These are phyloP conservation scores for Alternaria burnsii DNA, from an alignment of 2,329 filamentous ascomycete genomes.

Conservation along the genomic window DNA sequence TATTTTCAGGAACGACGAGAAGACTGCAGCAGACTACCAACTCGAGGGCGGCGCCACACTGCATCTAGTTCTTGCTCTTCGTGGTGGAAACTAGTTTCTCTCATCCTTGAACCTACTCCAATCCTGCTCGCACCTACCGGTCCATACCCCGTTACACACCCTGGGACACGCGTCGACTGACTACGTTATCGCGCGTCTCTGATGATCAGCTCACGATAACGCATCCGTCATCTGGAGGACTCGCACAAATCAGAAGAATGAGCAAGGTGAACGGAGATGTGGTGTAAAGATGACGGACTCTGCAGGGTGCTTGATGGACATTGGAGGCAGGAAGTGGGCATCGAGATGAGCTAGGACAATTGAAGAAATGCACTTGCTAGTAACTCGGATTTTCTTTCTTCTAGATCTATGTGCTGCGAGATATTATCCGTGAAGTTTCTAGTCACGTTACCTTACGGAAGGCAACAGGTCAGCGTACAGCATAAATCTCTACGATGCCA, in stretches of 20 bases:
- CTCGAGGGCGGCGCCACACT: slow-evolving; percentile 92
- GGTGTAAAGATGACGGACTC: background rate
- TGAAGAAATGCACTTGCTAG: background rate
- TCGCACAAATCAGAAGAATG: background rate
- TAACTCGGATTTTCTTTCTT: background rate
- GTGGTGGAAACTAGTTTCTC: slow-evolving; percentile 68
- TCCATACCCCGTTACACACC: background rate
- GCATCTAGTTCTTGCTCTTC: slow-evolving; percentile 92
- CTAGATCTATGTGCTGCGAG: background rate
- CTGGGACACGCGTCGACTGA: background rate
- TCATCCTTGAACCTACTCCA: background rate
- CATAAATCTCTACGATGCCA: background rate
- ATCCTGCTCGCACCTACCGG: background rate
- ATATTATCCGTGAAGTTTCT: background rate
- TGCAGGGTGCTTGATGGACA: background rate
- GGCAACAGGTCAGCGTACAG: background rate
- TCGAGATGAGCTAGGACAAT: background rate
- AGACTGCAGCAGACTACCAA: slow-evolving; percentile 87
- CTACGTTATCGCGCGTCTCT: background rate
- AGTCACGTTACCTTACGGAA: background rate
- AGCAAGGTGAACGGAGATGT: background rate
- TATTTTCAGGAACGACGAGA: slow-evolving; percentile 86
- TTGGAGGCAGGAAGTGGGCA: background rate
- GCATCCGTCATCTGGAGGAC: background rate
- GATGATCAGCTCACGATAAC: background rate